Base-by-base conservation (phyloP, 2,329 filamentous ascomycete species). In the Neurospora sp. region DNA sequence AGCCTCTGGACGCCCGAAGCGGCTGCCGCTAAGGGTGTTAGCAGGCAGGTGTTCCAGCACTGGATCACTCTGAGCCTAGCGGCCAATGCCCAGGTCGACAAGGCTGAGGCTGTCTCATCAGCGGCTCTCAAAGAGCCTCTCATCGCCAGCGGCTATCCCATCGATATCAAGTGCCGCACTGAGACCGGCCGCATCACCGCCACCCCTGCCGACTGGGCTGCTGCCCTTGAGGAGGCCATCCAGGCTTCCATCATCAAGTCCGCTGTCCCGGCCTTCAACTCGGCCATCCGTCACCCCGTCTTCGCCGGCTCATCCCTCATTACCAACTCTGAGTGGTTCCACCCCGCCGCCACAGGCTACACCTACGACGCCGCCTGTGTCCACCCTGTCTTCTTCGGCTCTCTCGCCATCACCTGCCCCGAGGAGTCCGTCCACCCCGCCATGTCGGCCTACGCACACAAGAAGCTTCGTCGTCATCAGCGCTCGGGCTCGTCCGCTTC, bases 171-270 rank as follows among this genome's bases (percentile, higher is more conserved):
- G 70, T 70, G 66, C 68, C 74, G 33, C 70, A 62, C 19, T 23
- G 43, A 62, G 52, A 62, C 52, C 12, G 52, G 52, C 28, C 75
- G 71, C 62, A 71, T 67, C 69, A 69, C 40, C 68, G 77, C 71
- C 67, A 74, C 76, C 17, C 73, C 76, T 23, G 75, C 73, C 41
- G 75, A 79, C 28, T 82, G 80, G 80, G 75, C 77, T 8, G 75
- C 75, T 19, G 83, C 83, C 4, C 78, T 85, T 1, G 71, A 77
- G 4, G 71, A 78, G 67, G 80, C 81, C 19, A 72, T 81, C 33
- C 71, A 74, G 4, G 76, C 77, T 46, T 80, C 80, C 43, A 74
- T 75, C 23, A 78, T 76, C 46, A 69, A 73, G 15, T 43, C 75
- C 23, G 70, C 71, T 4, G 75, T 70, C 15, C 70, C 74, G 52